Conservation (phyloP, 805 yeast species). For the Schwanniomyces yamadae region DNA sequence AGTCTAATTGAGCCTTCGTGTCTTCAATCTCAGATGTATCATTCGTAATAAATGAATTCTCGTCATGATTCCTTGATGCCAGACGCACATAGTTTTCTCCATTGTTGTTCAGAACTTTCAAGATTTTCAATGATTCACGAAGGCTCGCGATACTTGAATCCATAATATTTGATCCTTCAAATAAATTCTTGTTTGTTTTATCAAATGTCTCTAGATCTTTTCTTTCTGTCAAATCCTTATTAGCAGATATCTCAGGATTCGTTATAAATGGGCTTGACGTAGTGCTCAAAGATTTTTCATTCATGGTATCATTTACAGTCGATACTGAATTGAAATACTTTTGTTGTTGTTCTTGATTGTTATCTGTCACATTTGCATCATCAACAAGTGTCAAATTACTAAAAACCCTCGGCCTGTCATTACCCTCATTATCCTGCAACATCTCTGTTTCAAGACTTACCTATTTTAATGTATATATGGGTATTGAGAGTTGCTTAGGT, state of each 20-base stretch:
- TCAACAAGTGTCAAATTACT: slow-evolving; percentile 1
- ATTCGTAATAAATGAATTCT: slow-evolving; percentile 8
- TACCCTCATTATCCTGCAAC: too few species aligned
- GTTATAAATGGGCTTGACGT: slow-evolving; percentile 16
- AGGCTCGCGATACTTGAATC: slow-evolving; percentile 14
- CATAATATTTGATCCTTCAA: slow-evolving; percentile 5
- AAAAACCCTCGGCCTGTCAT: not conserved
- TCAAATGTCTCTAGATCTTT: not conserved
- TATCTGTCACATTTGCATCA: not conserved
- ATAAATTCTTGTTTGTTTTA: not conserved
- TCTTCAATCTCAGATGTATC: slow-evolving; percentile 17
- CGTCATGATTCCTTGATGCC: too few species aligned
- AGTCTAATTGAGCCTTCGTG: slow-evolving; percentile 21
- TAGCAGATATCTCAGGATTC: slow-evolving; percentile 13
- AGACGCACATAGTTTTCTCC: too few species aligned
- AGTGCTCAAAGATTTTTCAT: slow-evolving; percentile 1
- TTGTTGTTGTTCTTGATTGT: not conserved
- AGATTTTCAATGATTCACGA: slow-evolving; percentile 11
- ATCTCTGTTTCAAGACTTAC: too few species aligned
- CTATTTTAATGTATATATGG: too few species aligned
- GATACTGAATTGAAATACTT: not conserved
- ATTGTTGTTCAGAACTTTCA: too few species aligned
- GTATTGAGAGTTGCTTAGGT: too few species aligned
- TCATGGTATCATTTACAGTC: not conserved
- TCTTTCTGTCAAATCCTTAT: not conserved